Evolutionary conservation across 805 yeast species (phyloP), one percentile per base, ranked within the genome.

Genomic region (Maudiozyma turicensis): DNA sequence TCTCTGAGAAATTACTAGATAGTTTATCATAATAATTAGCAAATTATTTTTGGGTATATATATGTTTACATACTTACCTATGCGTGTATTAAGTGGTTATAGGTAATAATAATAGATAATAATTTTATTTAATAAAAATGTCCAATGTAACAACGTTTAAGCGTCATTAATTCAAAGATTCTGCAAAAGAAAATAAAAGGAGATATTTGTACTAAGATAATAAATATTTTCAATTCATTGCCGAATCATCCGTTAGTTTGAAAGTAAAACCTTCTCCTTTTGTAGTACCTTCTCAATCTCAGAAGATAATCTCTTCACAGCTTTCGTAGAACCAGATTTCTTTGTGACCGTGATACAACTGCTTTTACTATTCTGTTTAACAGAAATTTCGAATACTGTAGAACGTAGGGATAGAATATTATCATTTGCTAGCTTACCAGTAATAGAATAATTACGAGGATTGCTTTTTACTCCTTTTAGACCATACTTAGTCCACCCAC

Each of bases 401-500:
- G 83, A 74, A 64, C 79, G 79, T 58, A 83, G 67, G 44, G 82
- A 77, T 57, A 84, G 67, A 2, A 82, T 71, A 63, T 84, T 84
- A 50, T 73, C 71, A 54, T 76, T 79, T 1, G 86, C 71, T 34
- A 84, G 75, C 15, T 77, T 72, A 47, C 88, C 90, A n/a, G 74
- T 75, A 32, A 84, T 71, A 33, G 70, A 71, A 56, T 69, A 63
- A 6, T 68, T 63, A 4, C 68, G 64, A 20, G 71, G 68, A 54
- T 74, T 74, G 43, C 76, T 65, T 38, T 65, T 68, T 50, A 84
- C 71, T 51, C 78, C 74, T 54, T 75, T 77, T 57, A 84, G 66
- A 8, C 93, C 91, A 57, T 83, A 83, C 51, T 76, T 78, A 11
- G 78, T 74, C 93, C 93, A 84, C 14, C 83, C 79, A 43, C 65